Base-by-base conservation (phyloP, 2,329 filamentous ascomycete genomes). In the Acarospora socialis region DNA sequence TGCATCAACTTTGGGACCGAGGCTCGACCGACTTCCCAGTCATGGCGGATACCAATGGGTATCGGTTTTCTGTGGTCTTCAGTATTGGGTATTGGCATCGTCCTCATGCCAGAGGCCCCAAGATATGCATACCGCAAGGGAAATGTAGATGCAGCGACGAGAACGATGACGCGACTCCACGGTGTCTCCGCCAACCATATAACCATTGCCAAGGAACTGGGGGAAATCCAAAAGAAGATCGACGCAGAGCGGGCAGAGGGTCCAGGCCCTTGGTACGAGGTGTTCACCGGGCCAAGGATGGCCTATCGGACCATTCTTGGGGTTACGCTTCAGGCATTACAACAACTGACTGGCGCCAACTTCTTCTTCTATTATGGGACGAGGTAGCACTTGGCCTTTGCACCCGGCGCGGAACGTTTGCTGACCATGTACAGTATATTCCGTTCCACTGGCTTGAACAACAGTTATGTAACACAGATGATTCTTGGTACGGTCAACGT, bases 401-500 rank as follows among this genome's bases (percentile, higher is more conserved):
- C 8, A 7, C n/a, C 7, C 21, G n/a, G 10, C 7, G 10, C 29
- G 7, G 13, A n/a, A n/a, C n/a, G n/a, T n/a, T n/a, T n/a, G n/a
- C 40, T 58, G 69, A 70, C n/a, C n/a, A n/a, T n/a, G n/a, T n/a
- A n/a, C 6, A 70, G 68, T 7, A 69, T 83, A 46, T 83, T 84
- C 52, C 38, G 65, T 33, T 68, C 73, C 1, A 72, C 77, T 3
- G 77, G 76, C 37, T 63, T 82, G 28, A 52, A 65, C 2, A 75
- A 82, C 51, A 69, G 70, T 12, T 77, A 75, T 44, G 58, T 71
- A 35, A 77, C 70, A 0, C 73, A 77, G 46, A 70, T 81, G 48
- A 80, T 81, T 37, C 61, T 79, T 7, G 64, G 64, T 33, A 70
- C 66, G 4, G 73, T 81, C 41, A 82, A 82, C 44, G 74, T 81